A percentile compares a stretch with the other conserved stretches of the same genome.
These are phyloP conservation scores for Meira nashicola DNA, from an alignment of 1,284 basidiomycete genomes.

Conservation along the genomic window DNA sequence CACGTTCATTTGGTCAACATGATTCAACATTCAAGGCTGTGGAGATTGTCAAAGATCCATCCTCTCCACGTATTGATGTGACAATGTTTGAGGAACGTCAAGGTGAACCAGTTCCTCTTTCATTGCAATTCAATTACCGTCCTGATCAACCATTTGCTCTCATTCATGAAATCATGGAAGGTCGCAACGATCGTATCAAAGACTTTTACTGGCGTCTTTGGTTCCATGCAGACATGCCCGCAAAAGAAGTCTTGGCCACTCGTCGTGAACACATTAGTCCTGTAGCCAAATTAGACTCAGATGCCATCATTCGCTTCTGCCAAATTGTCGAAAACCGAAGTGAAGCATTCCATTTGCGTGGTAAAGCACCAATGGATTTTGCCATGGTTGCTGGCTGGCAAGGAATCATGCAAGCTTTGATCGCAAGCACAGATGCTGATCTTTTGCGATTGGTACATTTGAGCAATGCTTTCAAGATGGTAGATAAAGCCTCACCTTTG, in stretches of 20 bases:
- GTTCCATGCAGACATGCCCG: conserved; percentile 46
- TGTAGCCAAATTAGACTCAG: conserved; percentile 57
- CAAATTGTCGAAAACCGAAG: conserved; percentile 87
- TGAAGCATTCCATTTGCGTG: conserved; percentile 77
- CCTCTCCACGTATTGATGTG: conserved; percentile 62
- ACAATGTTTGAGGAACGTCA: conserved; percentile 79
- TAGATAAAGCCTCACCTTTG: conserved; percentile 72
- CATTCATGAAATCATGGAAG: conserved; percentile 81
- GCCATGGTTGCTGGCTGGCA: conserved; percentile 93
- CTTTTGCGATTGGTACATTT: conserved; percentile 92
- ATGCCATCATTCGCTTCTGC: conserved; percentile 81
- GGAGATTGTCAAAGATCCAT: conserved; percentile 55
- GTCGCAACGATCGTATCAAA: conserved; percentile 87
- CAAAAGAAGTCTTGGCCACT: conserved; percentile 24
- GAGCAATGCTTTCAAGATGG: conserved; percentile 87
- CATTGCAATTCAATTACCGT: conserved; percentile 77
- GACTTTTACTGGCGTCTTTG: conserved; percentile 45
- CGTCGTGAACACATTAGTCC: conserved; percentile 27
- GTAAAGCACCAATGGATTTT: conserved; percentile 80
- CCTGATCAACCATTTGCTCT: conserved; percentile 84
- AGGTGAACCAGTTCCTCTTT: conserved; percentile 71
- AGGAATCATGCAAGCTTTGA: conserved; percentile 48
- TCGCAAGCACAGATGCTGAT: conserved; percentile 43
- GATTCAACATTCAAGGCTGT: conserved; percentile 75
- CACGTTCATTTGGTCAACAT: conserved; percentile 73